Evolutionary conservation across 306 rosid genomes (phyloP).

Genomic region (Elaeagnus macrophylla): DNA sequence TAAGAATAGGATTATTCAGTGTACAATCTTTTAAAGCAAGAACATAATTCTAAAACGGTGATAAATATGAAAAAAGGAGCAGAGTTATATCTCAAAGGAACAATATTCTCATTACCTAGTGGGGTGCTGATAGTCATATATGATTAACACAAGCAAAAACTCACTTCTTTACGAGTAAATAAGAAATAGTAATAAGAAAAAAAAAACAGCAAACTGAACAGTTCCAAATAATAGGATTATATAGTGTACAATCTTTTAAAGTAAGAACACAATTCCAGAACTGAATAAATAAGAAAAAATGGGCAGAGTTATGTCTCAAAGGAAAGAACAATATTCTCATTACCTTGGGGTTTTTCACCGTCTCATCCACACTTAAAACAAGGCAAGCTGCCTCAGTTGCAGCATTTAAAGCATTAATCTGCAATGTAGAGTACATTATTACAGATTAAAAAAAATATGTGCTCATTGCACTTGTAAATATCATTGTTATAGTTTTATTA

Average conservation of each 20-base stretch:
- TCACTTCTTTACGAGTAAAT: too few relatives aligned
- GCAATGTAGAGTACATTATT: constrained; percentile 18
- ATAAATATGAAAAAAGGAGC: background rate
- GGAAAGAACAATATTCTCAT: too few relatives aligned
- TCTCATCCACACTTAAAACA: constrained; percentile 87
- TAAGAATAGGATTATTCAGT: too few relatives aligned
- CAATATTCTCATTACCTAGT: constrained; percentile 67
- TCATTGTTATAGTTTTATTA: background rate
- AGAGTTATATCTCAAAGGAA: too few relatives aligned
- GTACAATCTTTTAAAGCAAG: too few relatives aligned
- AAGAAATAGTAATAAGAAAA: too few relatives aligned
- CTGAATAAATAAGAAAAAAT: background rate
- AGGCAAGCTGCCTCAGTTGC: constrained; percentile 99
- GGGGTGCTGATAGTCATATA: too few relatives aligned
- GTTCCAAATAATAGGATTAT: too few relatives aligned
- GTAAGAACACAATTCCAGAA: background rate
- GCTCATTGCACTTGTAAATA: background rate
- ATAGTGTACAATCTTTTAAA: too few relatives aligned
- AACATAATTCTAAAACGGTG: background rate
- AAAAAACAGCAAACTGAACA: too few relatives aligned
- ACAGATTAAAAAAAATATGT: constrained; percentile 12
- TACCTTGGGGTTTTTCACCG: constrained; percentile 95
- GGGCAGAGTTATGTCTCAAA: background rate
- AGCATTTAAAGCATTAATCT: constrained; percentile 96
- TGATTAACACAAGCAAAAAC: too few relatives aligned